These are phyloP conservation scores for Sporisorium sorghi DNA, from an alignment of 1,284 basidiomycete species.

Conservation along the genomic window DNA sequence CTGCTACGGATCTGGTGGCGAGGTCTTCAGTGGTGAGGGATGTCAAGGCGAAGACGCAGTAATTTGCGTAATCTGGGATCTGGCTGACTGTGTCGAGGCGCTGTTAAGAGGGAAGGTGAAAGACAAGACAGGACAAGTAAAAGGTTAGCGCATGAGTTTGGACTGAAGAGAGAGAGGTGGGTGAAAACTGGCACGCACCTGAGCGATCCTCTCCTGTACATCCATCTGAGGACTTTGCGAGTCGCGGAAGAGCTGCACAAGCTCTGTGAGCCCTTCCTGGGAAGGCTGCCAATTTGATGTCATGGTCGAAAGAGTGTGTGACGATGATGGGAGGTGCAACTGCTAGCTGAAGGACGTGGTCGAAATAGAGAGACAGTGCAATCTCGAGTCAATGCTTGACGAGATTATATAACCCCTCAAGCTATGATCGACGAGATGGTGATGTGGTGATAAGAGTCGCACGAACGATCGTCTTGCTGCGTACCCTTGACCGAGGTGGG, in stretches of 20 bases:
- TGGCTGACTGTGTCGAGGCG: slow-evolving; percentile 62
- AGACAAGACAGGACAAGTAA: not conserved
- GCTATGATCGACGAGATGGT: not conserved
- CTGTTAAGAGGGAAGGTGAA: slow-evolving; percentile 17
- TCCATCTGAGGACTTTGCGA: slow-evolving; percentile 62
- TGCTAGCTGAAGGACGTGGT: not conserved
- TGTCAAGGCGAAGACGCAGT: slow-evolving; percentile 91
- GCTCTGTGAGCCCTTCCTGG: slow-evolving; percentile 60
- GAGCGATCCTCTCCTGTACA: slow-evolving; percentile 60
- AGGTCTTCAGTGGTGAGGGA: slow-evolving; percentile 84
- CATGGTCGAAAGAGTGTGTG: slow-evolving; percentile 23
- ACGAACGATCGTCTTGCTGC: not conserved
- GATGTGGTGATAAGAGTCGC: not conserved
- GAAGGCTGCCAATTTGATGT: slow-evolving; percentile 60
- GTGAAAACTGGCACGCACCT: slow-evolving; percentile 29
- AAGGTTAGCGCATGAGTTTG: not conserved
- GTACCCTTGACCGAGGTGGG: not conserved
- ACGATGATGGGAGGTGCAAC: not conserved
- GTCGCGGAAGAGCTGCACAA: slow-evolving; percentile 63
- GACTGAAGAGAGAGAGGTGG: not conserved
- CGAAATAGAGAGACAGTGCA: not conserved
- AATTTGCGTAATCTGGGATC: slow-evolving; percentile 80
- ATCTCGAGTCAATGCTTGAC: not conserved
- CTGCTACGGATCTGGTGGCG: slow-evolving; percentile 92
- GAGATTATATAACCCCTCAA: too few relatives aligned